Base-by-base conservation (phyloP, 768 basidiomycete genomes). In the Mycena pura region DNA sequence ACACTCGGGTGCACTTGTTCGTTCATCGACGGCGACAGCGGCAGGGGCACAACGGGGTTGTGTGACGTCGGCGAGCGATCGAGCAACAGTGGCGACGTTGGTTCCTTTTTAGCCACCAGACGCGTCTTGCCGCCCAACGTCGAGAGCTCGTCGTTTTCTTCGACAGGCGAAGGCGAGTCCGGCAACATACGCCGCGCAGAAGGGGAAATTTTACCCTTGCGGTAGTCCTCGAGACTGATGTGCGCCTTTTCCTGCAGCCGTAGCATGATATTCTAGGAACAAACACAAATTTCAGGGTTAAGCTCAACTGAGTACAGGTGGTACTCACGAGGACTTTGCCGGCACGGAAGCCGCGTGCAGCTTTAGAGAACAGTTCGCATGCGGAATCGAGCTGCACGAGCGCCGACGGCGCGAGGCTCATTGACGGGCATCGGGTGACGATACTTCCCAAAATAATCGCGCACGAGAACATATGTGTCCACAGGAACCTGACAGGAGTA, bases 381-480 rank as follows among this genome's bases (percentile, higher is more conserved):
- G 89, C 89, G 0, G 90, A 90, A 69, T 91, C 88, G 27, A 91
- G 76, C 67, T 91, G 90, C 8, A 84, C 81, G 9, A 91, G 80
- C 5, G 89, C 90, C 22, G 89, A 91, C 17, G 88, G 87, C 21
- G 89, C 90, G 61, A 91, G 73, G 66, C 88, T 89, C 85, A 91
- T 89, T 17, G 90, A 91, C 11, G 90, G 89, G 73, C 89, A 91
- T 49, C 89, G 81, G 17, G 90, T 91, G 11, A 91, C 89, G 32
- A 91, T 89, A 21, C 89, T 88, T 32, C 89, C 89, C 45, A 91
- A 74, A 49, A 91, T 79, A 63, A 91, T 90, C 87, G 86, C 83
- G 68, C 86, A 88, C 19, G 87, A 89, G 74, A 90, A 84, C 81
- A 84, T 84, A 60, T 84, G 83, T 0, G 81, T 81, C 83, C 83